phyloP scores from a whole-genome alignment of 768 basidiomycete genomes.

The Termitomyces sp. region DNA sequence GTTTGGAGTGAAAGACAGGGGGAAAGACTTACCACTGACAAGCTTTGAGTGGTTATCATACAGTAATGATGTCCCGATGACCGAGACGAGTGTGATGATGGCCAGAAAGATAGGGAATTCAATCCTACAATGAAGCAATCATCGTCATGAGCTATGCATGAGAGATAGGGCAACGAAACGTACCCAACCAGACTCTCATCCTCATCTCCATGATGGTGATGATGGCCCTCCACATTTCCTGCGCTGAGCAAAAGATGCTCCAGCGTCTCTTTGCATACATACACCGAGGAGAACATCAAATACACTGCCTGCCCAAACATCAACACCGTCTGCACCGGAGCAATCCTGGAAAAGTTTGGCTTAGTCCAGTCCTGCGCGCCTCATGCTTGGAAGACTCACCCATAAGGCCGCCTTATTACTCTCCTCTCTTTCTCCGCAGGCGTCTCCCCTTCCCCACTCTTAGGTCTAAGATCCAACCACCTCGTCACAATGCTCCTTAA shows the following conservation, averaged over 20 bases:
- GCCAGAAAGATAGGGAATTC: conserved; percentile 60
- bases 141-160: conserved; percentile 16
- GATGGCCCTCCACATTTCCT: conserved; percentile 41
- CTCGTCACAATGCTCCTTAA: conserved; percentile 40
- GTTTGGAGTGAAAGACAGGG: not conserved
- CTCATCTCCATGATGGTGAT: conserved; percentile 62
- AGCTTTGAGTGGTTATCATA: conserved; percentile 64
- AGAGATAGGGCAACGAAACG: conserved; percentile 32
- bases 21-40: conserved; percentile 44
- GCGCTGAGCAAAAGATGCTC: conserved; percentile 83
- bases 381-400: conserved; percentile 17
- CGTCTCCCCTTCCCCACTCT: conserved; percentile 11
- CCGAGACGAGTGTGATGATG: conserved; percentile 48
- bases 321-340: conserved; percentile 61
- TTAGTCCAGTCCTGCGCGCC: too few relatives aligned
- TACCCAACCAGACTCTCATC: conserved; percentile 39
- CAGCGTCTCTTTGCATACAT: conserved; percentile 95
- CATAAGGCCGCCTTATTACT: conserved; percentile 59
- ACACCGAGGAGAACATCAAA: conserved; percentile 89
- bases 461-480: conserved; percentile 26
- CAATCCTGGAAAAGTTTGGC: conserved; percentile 35
- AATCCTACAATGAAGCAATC: conserved; percentile 30
- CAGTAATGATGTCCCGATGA: conserved; percentile 48
- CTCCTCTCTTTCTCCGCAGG: conserved; percentile 23
- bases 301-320: conserved; percentile 92